Conservation (phyloP, 257 asterid genomes). For the Jacaranda copaia region DNA sequence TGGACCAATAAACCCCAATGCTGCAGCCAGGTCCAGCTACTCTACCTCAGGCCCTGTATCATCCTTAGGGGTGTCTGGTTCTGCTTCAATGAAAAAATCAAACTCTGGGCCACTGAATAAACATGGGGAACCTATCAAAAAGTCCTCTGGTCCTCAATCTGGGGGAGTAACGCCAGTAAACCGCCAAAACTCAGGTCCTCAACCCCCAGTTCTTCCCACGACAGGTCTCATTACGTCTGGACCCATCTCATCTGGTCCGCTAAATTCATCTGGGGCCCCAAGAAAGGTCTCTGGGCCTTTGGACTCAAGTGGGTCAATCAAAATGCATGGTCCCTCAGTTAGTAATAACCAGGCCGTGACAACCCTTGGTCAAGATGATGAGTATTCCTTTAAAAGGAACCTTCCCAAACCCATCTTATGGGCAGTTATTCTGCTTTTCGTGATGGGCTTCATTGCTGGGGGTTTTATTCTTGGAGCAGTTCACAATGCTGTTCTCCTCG, state of each 20-base stretch:
- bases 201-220: constrained; percentile 77
- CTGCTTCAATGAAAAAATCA: constrained; percentile 74
- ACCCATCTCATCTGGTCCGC: constrained; percentile 80
- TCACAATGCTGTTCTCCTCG: constrained; percentile 71
- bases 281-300: constrained; percentile 81
- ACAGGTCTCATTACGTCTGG: constrained; percentile 95
- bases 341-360: constrained; percentile 83
- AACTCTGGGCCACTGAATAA: constrained; percentile 86
- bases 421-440: constrained; percentile 78
- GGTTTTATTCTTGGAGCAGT: constrained; percentile 85
- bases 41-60: constrained; percentile 87
- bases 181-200: constrained; percentile 90
- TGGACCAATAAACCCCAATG: constrained; percentile 68
- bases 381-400: constrained; percentile 70
- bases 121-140: constrained; percentile 90
- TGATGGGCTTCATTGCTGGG: constrained; percentile 94
- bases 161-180: constrained; percentile 72
- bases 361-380: constrained; percentile 65
- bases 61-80: constrained; percentile 62
- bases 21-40: constrained; percentile 73
- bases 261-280: constrained; percentile 81
- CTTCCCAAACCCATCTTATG: constrained; percentile 71
- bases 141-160: constrained; percentile 88
- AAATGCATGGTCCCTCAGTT: constrained; percentile 58
- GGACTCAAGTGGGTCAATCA: constrained; percentile 68